phyloP scores from a whole-genome alignment of 208 protist species.

The Crithidia bombi region DNA sequence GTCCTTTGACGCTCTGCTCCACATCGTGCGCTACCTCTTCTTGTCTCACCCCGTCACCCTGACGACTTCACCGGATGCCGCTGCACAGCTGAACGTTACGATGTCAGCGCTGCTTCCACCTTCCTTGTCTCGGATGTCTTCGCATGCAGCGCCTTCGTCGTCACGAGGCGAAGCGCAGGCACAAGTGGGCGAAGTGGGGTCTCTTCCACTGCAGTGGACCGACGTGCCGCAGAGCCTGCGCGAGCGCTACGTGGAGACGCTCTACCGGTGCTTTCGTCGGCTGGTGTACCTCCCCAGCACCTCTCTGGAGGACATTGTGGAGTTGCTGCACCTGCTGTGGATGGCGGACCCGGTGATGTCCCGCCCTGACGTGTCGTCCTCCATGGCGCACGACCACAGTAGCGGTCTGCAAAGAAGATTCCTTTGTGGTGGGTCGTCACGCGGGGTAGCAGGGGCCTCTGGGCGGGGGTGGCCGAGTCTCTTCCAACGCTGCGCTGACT shows the following conservation, averaged over 20 bases:
- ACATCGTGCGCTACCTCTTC: slow-evolving; percentile 17
- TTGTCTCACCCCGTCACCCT: slow-evolving; percentile 9
- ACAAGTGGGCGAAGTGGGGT: slow-evolving; percentile 2
- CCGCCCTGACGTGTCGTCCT: neutral
- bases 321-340: slow-evolving; percentile 35
- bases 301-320: slow-evolving; percentile 14
- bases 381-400: neutral
- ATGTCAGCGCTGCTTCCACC: neutral
- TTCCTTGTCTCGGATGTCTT: neutral
- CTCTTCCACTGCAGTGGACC: slow-evolving; percentile 18
- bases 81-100: neutral
- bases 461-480: slow-evolving; percentile 11
- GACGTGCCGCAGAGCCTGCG: slow-evolving; percentile 17
- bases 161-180: too few relatives aligned
- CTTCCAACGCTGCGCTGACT: neutral
- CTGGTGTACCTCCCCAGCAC: slow-evolving; percentile 14
- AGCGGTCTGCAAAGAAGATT: neutral
- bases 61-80: slow-evolving; percentile 1
- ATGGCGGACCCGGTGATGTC: slow-evolving; percentile 27
- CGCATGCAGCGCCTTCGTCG: neutral
- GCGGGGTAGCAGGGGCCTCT: neutral
- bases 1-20: neutral
- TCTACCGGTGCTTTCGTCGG: slow-evolving; percentile 20
- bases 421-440: neutral
- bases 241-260: slow-evolving; percentile 27